Evolutionary conservation across 2,329 filamentous ascomycete genomes (phyloP), one percentile per base, ranked within the genome.

Genomic region (Tetracladium maxilliforme): DNA sequence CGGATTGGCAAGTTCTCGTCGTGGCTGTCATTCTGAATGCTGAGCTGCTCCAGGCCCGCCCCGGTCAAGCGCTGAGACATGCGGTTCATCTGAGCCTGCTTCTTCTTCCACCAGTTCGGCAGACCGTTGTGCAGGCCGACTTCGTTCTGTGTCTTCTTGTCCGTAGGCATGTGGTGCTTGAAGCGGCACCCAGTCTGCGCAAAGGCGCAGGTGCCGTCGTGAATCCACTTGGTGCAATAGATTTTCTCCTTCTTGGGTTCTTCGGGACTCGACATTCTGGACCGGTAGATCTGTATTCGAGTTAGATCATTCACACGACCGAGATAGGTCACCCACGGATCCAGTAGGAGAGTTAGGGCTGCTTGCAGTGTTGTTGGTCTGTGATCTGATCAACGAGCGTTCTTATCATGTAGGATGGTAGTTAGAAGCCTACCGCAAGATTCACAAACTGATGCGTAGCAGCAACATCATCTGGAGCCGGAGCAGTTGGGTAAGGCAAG

Each of bases 221-320:
- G 74, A 27, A 93, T 75, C 84, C 84, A 94, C 48, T 87, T 82
- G 30, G 83, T 81, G 51, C 84, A 93, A 48, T 78, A 92, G 14
- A 77, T 56, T 45, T 92, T 92, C 30, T 48, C 44, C 14, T 44
- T 44, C 40, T 65, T 69, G 6, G 50, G 47, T 8, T 19, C 9
- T n/a, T n/a, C n/a, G n/a, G n/a, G 9, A 19, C 11, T 19, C 18
- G 9, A 19, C 18, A 19, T 19, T 19, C 18, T 19, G 18, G 9
- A 11, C 18, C 8, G 18, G 18, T 19, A 11, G 8, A 11, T 19
- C 18, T 19, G 18, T 19, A 19, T 8, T n/a, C n/a, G n/a, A n/a
- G n/a, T n/a, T n/a, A n/a, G n/a, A n/a, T n/a, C n/a, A n/a, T n/a
- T n/a, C 18, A 19, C 11, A 19, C 11, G 9, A 19, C 11, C 9